phyloP scores from a whole-genome alignment of 345 rosid species.

The Capsella bursapastoris region DNA sequence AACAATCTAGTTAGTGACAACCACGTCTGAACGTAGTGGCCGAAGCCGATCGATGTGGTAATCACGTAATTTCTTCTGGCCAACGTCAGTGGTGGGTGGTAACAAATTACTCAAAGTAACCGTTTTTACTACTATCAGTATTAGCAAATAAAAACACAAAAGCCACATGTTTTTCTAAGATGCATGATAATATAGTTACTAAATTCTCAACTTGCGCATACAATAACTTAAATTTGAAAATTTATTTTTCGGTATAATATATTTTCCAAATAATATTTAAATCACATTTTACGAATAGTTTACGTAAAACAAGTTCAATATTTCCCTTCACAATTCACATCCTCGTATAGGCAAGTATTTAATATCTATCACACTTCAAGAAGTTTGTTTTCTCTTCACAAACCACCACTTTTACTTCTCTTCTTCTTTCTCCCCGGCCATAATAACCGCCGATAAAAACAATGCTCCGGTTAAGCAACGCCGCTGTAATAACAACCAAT shows the following conservation, averaged over 20 bases:
- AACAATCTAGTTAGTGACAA: slow-evolving; percentile 19
- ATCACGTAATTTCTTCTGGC: slow-evolving; percentile 30
- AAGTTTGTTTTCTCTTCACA: slow-evolving; percentile 24
- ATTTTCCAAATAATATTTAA: too few species aligned
- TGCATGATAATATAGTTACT: too few species aligned
- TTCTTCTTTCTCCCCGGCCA: not conserved
- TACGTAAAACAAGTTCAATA: slow-evolving; percentile 4
- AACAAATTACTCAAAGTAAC: slow-evolving; percentile 4
- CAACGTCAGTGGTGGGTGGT: not conserved
- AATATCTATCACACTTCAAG: not conserved
- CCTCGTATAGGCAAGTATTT: slow-evolving; percentile 25
- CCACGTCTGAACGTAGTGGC: slow-evolving; percentile 38
- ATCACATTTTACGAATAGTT: not conserved
- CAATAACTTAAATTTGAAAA: too few species aligned
- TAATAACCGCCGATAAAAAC: slow-evolving; percentile 26
- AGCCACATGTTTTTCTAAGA: too few species aligned
- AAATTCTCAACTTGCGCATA: too few species aligned
- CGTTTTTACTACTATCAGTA: not conserved
- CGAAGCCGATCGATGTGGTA: slow-evolving; percentile 17
- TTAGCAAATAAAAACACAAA: not conserved
- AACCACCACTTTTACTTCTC: slow-evolving; percentile 4
- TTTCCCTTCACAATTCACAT: not conserved
- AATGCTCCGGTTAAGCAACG: slow-evolving; percentile 46
- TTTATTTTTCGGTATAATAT: too few species aligned
- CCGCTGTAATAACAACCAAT: slow-evolving; percentile 45